Evolutionary conservation across 2,329 filamentous ascomycete species (phyloP), one percentile per base, ranked within the genome.

Genomic region (Colletotrichum tofieldiae): DNA sequence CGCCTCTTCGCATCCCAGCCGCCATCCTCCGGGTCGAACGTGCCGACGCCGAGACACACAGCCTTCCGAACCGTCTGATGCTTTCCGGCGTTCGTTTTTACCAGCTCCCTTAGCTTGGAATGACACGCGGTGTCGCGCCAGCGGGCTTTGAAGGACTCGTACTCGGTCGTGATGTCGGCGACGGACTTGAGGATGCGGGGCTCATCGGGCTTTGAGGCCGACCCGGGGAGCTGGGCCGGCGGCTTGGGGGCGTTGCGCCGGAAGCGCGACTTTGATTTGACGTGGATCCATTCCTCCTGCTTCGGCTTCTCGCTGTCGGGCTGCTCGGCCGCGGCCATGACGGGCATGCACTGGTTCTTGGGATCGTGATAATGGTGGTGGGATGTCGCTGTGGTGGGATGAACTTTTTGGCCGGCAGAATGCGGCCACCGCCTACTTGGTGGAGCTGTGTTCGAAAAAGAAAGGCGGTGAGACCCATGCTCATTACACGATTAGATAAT

Each of bases 41-140:
- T 84, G 2, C 89, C 89, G 2, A 88, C 79, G 0, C 89, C 89
- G 6, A 91, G 82, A 71, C 88, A 90, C 7, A 91, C 75, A 1
- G 88, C 89, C 20, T 78, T 80, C 1, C 77, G 79, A 45, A 86
- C 77, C 29, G 26, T n/a, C 68, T 75, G 47, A 75, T 74, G 18
- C 35, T 54, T 1, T 67, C 47, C 4, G 20, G 73, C 75, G 8
- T 80, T 78, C 0, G 73, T 68, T 0, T 75, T 65, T 5, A 88
- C 62, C 4, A 85, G 74, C 0, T 77, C 74, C 6, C 77, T 75
- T 4, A 90, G 78, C 8, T 74, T 73, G 1, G 67, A 60, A 74
- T 79, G 82, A 29, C 75, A 76, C 0, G 75, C 41, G 1, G 77
- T 78, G 1, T 75, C 58, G 45, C 77, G 75, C 78, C 79, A 82